These are phyloP conservation scores for Akanthomyces muscarius DNA, from an alignment of 2,329 filamentous ascomycete species.

Conservation along the genomic window DNA sequence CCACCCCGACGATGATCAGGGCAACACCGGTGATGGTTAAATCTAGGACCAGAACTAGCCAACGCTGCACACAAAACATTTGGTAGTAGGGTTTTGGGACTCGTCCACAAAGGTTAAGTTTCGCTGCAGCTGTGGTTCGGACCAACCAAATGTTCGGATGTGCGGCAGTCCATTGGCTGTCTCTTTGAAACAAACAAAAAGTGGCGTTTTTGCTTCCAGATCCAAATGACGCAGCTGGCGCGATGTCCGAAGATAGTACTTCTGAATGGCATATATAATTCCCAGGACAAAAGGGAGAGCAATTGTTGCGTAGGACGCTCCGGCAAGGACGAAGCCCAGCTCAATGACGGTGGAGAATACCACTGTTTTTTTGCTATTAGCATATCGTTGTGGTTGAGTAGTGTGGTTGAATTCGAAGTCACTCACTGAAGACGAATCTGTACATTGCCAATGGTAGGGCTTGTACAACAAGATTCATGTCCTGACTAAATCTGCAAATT, in stretches of 20 bases:
- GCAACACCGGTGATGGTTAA: neutral
- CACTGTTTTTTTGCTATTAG: too few relatives aligned
- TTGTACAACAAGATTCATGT: too few relatives aligned
- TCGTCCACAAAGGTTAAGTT: neutral
- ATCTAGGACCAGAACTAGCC: neutral
- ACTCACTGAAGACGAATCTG: too few relatives aligned
- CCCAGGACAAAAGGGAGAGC: neutral
- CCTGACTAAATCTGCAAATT: too few relatives aligned
- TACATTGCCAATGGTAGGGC: too few relatives aligned
- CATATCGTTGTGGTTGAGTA: too few relatives aligned
- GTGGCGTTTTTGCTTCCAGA: neutral
- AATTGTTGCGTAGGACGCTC: neutral
- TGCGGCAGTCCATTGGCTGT: neutral
- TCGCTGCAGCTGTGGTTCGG: neutral
- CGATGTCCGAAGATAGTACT: conserved; percentile 2
- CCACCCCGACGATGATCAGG: neutral
- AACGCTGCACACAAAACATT: neutral
- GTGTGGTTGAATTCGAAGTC: too few relatives aligned
- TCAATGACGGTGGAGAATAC: too few relatives aligned
- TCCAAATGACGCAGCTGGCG: conserved; percentile 3
- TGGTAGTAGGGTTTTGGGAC: neutral
- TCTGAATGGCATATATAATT: neutral
- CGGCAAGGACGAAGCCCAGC: too few relatives aligned
- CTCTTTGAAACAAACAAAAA: neutral
- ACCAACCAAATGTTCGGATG: neutral